Evolutionary conservation across 129 eudicot species (phyloP).

Genomic region (Deinandra increscens): DNA sequence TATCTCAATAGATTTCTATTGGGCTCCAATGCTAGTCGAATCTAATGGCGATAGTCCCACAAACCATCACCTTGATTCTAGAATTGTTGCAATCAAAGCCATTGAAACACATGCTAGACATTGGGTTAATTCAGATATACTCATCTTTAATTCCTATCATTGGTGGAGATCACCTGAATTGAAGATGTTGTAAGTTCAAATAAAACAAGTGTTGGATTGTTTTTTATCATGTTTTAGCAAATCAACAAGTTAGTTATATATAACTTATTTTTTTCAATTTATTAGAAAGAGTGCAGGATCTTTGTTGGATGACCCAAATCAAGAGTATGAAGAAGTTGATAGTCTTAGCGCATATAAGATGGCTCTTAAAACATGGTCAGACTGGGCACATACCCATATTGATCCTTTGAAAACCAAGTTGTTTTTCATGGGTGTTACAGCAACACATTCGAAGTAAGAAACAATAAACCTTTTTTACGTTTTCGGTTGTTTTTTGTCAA

Average conservation of each 20-base stretch:
- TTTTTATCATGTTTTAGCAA: background rate
- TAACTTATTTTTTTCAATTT: background rate
- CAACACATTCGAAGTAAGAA: constrained; percentile 58
- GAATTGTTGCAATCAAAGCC: constrained; percentile 43
- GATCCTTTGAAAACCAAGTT: constrained; percentile 50
- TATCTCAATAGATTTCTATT: constrained; percentile 54
- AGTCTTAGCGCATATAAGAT: constrained; percentile 44
- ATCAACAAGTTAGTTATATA: background rate
- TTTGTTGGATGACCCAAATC: constrained; percentile 35
- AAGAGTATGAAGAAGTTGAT: constrained; percentile 44
- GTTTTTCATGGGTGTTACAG: constrained; percentile 64
- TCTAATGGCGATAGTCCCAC: constrained; percentile 59
- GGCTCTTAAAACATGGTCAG: constrained; percentile 69
- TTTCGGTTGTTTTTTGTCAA: background rate
- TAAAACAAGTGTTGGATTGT: no score
- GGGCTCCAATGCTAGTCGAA: constrained; percentile 75
- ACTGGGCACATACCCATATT: constrained; percentile 53
- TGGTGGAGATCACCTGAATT: constrained; percentile 55
- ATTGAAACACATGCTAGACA: constrained; percentile 57
- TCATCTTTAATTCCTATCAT: constrained; percentile 57
- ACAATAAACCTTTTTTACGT: background rate
- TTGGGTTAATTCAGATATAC: constrained; percentile 55
- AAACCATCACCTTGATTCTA: constrained; percentile 37
- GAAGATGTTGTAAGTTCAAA: constrained; percentile 47
- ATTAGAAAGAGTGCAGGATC: constrained; percentile 32